phyloP scores from a whole-genome alignment of 345 rosid species.

The Pistacia integerrima region DNA sequence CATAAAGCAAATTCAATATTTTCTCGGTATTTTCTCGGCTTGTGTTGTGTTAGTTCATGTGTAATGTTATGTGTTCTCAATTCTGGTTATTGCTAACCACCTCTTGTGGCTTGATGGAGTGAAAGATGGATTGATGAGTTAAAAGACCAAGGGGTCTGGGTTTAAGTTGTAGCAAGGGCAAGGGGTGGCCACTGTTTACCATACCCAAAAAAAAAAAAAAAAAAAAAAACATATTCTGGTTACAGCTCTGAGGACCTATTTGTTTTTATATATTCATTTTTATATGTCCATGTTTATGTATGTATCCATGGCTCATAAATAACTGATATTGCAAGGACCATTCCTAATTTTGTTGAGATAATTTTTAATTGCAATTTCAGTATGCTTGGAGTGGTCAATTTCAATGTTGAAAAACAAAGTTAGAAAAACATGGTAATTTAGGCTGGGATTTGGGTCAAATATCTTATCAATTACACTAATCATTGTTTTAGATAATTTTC shows the following conservation, averaged over 20 bases:
- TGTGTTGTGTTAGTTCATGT: not conserved
- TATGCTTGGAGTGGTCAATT: not conserved
- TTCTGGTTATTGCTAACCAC: not conserved
- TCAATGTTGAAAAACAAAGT: not conserved
- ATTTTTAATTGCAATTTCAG: not conserved
- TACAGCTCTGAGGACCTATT: not conserved
- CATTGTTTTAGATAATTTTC: not conserved
- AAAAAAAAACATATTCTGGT: not conserved
- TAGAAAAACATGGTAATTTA: not conserved
- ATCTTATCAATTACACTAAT: not conserved
- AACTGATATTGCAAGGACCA: not conserved
- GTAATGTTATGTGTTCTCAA: not conserved
- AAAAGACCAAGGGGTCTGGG: too few relatives aligned
- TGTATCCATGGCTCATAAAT: not conserved
- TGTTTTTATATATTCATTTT: not conserved
- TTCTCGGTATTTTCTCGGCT: constrained; percentile 1
- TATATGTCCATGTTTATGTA: too few relatives aligned
- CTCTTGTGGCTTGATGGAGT: too few relatives aligned
- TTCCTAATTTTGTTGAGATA: not conserved
- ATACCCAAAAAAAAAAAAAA: too few relatives aligned
- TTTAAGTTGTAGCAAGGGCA: too few relatives aligned
- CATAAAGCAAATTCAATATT: not conserved
- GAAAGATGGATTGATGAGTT: too few relatives aligned
- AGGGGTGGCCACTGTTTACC: too few relatives aligned
- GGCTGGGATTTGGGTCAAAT: not conserved